Evolutionary conservation across 371 early-diverging fungal genomes (phyloP).

Genomic region (Apophysomyces sp.): DNA sequence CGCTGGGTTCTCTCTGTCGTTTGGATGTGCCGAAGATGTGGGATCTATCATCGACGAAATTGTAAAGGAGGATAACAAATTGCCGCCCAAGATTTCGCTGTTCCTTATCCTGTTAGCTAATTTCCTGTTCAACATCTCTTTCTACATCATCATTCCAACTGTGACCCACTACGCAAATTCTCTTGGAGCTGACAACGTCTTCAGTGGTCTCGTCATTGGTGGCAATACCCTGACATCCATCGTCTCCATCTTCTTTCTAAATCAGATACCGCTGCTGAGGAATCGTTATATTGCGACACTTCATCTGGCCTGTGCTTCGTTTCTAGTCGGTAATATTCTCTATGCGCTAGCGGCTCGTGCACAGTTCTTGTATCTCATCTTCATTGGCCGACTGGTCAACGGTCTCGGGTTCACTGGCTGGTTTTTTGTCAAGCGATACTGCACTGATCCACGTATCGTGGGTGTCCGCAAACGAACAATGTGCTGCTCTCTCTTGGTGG

Average conservation of each 20-base stretch:
- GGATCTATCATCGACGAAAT: neutral
- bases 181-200: neutral
- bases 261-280: neutral
- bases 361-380: neutral
- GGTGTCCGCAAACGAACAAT: neutral
- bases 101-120: neutral
- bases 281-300: neutral
- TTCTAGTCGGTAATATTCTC: neutral
- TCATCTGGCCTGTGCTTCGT: neutral
- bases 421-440: neutral
- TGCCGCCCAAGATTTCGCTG: neutral
- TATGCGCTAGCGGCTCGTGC: neutral
- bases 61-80: neutral
- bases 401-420: neutral
- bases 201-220: conserved; percentile 1
- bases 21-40: neutral
- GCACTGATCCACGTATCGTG: neutral
- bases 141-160: neutral
- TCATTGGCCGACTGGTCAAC: neutral
- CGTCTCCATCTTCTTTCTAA: neutral
- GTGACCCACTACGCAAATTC: neutral
- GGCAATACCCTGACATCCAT: neutral
- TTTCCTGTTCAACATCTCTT: neutral
- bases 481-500: neutral
- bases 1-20: neutral